Base-by-base conservation (phyloP, 768 basidiomycete species). In the Calocybe gangraenosa region DNA sequence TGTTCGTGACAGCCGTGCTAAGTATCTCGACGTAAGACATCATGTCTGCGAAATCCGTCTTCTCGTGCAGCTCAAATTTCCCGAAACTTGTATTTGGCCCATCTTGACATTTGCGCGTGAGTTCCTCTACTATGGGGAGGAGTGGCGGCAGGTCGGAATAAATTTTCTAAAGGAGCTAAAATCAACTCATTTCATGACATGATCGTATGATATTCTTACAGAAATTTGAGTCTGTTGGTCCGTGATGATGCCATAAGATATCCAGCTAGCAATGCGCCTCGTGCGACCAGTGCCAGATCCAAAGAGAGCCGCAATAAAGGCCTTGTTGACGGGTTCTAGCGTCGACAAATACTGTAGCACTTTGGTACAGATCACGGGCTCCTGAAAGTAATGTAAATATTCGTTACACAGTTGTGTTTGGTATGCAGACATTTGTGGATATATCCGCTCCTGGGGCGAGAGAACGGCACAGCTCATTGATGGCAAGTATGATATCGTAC, bases 1-100 rank as follows among this genome's bases (percentile, higher is more conserved):
- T 66, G 47, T 83, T 74, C 3, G 76, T 70, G 35, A 87, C 57
- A 5, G 78, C 83, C 8, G 78, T 63, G 18, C 71, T 68, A n/a
- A 89, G 71, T 23, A 89, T 72, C 15, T 68, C 64, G 11, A 82
- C 65, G 49, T 79, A 67, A 56, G 73, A 73, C 4, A 70, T 64
- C 57, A 91, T 67, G 30, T 76, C 73, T 25, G 79, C 73, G 46
- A 81, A 89, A 60, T 87, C 78, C 2, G 75, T 80, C 15, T 75
- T 69, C 10, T 75, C 70, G 19, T 75, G 50, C 31, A 84, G 55
- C 18, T 79, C 72, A 49, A 89, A 82, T 36, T 76, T 62, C 19
- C 70, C 73, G 28, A 40, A 66, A 59, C 46, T 69, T 23, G 44
- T 39, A 15, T 50, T 41, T 6, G 44, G 34, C 10, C 23, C 41